Conservation (phyloP, 2,329 filamentous ascomycete species). For the Monascus ruber region DNA sequence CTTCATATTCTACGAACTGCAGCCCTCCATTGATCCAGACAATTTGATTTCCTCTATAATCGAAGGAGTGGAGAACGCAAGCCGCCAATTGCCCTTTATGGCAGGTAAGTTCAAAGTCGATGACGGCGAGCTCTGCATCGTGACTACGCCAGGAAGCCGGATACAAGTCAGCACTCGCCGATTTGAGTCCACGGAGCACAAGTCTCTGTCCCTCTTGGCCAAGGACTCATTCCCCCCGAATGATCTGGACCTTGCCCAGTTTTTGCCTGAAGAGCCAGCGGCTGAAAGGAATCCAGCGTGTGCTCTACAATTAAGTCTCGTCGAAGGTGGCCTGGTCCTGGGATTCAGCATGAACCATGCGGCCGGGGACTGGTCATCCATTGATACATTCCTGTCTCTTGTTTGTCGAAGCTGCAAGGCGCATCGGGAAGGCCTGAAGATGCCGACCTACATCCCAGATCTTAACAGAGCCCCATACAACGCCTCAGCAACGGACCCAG, state of each 20-base stretch:
- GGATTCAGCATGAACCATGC: slow-evolving; percentile 10
- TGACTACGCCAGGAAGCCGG: slow-evolving; percentile 2
- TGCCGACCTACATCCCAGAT: slow-evolving; percentile 8
- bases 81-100: slow-evolving; percentile 9
- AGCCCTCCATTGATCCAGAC: slow-evolving; percentile 3
- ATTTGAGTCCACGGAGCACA: slow-evolving; percentile 2
- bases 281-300: slow-evolving; percentile 6
- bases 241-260: slow-evolving; percentile 3
- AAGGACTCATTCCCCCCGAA: slow-evolving; percentile 5
- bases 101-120: slow-evolving; percentile 8
- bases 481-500: background rate
- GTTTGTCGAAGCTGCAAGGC: slow-evolving; percentile 11
- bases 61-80: slow-evolving; percentile 10
- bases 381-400: slow-evolving; percentile 11
- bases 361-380: slow-evolving; percentile 13
- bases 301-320: slow-evolving; percentile 11
- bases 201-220: slow-evolving; percentile 5
- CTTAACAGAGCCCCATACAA: slow-evolving; percentile 12
- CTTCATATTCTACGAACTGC: slow-evolving; percentile 10
- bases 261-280: slow-evolving; percentile 5
- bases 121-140: slow-evolving; percentile 7
- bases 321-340: slow-evolving; percentile 11
- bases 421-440: slow-evolving; percentile 5
- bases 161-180: slow-evolving; percentile 3
- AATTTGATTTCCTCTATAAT: slow-evolving; percentile 6